phyloP scores from a whole-genome alignment of 2,329 filamentous ascomycete genomes.

The Penicillium sp. region DNA sequence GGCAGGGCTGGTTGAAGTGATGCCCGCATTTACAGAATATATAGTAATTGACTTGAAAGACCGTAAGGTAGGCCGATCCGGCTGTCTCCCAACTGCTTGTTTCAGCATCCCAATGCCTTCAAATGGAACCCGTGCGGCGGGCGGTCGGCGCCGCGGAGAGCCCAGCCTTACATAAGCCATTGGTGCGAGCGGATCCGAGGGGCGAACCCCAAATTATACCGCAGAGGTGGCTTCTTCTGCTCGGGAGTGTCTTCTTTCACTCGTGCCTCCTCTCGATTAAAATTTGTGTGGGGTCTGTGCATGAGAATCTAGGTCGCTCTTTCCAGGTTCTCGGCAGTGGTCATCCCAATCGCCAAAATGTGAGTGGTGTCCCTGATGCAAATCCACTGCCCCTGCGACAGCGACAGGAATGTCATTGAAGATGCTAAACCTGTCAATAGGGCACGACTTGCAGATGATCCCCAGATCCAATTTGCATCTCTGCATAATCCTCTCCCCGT shows the following conservation, averaged over 20 bases:
- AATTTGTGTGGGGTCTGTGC: constrained; percentile 12
- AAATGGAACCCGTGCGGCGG: not conserved
- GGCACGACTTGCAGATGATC: constrained; percentile 82
- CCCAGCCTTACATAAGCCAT: constrained; percentile 13
- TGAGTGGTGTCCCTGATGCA: constrained; percentile 14
- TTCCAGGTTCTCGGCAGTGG: constrained; percentile 26
- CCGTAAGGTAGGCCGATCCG: too few relatives aligned
- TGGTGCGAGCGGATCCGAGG: constrained; percentile 18
- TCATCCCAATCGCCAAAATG: constrained; percentile 30
- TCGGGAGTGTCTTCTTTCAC: constrained; percentile 1
- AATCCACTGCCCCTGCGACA: constrained; percentile 1
- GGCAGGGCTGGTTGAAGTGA: constrained; percentile 22
- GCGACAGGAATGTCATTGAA: not conserved
- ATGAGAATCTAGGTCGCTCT: constrained; percentile 21
- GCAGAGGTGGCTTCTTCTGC: constrained; percentile 21
- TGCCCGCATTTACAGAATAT: too few relatives aligned
- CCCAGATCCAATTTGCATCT: constrained; percentile 80
- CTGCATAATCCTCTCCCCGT: constrained; percentile 80
- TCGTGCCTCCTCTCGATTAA: constrained; percentile 5
- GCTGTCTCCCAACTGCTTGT: too few relatives aligned
- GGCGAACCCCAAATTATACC: constrained; percentile 17
- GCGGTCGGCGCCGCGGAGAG: not conserved
- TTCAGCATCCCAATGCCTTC: too few relatives aligned
- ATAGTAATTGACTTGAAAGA: too few relatives aligned
- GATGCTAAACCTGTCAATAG: constrained; percentile 36